Evolutionary conservation across 768 basidiomycete genomes (phyloP).

Genomic region (Lyophyllum atratum): DNA sequence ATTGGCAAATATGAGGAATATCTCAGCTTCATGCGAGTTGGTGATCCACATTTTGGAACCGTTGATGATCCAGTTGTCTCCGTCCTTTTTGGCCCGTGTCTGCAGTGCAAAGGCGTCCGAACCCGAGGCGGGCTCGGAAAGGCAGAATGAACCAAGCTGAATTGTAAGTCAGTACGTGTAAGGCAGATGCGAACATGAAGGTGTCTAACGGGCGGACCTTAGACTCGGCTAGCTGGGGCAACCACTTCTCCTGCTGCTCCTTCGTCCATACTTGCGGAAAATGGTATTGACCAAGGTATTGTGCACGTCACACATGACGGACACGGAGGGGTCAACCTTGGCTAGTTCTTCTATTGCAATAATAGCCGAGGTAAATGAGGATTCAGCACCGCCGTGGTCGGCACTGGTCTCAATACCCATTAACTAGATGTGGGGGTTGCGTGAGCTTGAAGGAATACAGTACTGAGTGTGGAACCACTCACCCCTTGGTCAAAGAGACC

Average conservation of each 20-base stretch:
- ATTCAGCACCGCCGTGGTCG: slow-evolving; percentile 85
- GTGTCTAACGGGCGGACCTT: slow-evolving; percentile 50
- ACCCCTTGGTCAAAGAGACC: slow-evolving; percentile 96
- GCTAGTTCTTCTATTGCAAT: slow-evolving; percentile 98
- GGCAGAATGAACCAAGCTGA: slow-evolving; percentile 93
- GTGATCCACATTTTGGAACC: slow-evolving; percentile 99
- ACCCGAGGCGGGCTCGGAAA: slow-evolving; percentile 91
- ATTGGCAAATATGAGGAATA: slow-evolving; percentile 95
- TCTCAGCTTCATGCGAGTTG: slow-evolving; percentile 89
- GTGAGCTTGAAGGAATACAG: slow-evolving; percentile 3
- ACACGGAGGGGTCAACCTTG: slow-evolving; percentile 93
- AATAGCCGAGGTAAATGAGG: slow-evolving; percentile 92
- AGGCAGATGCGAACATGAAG: not conserved
- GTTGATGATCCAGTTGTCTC: slow-evolving; percentile 83
- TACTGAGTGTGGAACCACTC: slow-evolving; percentile 27
- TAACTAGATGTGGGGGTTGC: slow-evolving; percentile 48
- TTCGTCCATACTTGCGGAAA: slow-evolving; percentile 83
- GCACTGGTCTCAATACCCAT: slow-evolving; percentile 96
- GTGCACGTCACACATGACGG: slow-evolving; percentile 96
- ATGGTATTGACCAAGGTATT: slow-evolving; percentile 98
- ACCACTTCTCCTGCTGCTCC: slow-evolving; percentile 85
- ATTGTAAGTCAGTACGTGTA: not conserved
- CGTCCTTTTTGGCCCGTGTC: slow-evolving; percentile 88
- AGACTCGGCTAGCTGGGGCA: slow-evolving; percentile 77
- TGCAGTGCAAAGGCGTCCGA: slow-evolving; percentile 98